phyloP scores from a whole-genome alignment of 169 alveolate genomes.

The Pseudocohnilembus persalinus region DNA sequence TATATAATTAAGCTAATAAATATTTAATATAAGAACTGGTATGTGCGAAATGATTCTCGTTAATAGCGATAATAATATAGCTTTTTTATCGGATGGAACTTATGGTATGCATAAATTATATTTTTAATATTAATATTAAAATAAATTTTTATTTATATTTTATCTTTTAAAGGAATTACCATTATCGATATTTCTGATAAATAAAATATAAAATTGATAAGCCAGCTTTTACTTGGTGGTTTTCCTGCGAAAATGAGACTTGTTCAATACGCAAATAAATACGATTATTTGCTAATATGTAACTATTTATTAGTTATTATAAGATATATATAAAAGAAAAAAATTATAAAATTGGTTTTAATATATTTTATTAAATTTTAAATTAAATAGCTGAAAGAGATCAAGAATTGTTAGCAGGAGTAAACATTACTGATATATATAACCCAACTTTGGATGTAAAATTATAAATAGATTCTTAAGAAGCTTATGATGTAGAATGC shows the following conservation, averaged over 20 bases:
- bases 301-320: too few relatives aligned
- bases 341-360: too few relatives aligned
- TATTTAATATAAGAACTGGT: not conserved
- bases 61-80: not conserved
- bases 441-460: not conserved
- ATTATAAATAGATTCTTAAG: not conserved
- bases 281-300: not conserved
- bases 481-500: not conserved
- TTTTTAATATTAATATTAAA: too few relatives aligned
- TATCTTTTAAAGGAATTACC: not conserved
- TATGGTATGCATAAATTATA: not conserved
- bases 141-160: too few relatives aligned
- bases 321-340: too few relatives aligned
- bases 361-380: too few relatives aligned
- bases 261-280: not conserved
- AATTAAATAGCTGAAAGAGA: not conserved
- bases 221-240: not conserved
- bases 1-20: not conserved
- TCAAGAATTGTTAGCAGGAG: not conserved
- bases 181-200: not conserved
- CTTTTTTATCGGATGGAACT: not conserved
- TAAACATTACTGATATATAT: not conserved
- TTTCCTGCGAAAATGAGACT: not conserved
- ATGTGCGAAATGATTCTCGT: not conserved
- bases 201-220: too few relatives aligned